Conservation (phyloP, 495 filamentous ascomycete genomes). For the Aspergillus ellipticus region DNA sequence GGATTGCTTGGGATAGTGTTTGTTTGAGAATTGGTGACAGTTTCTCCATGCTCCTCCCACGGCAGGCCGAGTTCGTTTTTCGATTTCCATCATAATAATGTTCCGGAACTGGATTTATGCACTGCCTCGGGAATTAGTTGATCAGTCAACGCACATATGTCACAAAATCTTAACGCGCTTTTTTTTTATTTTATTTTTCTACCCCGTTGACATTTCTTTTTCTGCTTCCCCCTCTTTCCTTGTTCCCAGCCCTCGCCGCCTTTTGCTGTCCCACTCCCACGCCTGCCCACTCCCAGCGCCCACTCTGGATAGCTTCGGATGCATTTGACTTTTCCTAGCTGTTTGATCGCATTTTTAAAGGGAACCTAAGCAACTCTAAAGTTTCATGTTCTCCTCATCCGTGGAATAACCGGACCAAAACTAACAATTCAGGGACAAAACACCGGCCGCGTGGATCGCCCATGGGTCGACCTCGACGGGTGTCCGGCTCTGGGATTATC, state of each 20-base stretch:
- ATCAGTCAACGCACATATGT: constrained; percentile 6
- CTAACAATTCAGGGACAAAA: constrained; percentile 10
- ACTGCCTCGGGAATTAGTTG: background rate
- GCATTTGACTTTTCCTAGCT: background rate
- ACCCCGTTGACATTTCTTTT: background rate
- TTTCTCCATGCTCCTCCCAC: background rate
- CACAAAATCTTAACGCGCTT: constrained; percentile 1
- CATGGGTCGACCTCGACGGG: constrained; percentile 13
- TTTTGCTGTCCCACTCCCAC: background rate
- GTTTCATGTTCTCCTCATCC: constrained; percentile 5
- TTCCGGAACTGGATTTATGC: background rate
- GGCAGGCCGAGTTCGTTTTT: background rate
- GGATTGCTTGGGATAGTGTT: background rate
- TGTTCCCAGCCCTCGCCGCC: background rate
- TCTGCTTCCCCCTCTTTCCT: background rate
- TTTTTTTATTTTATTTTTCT: background rate
- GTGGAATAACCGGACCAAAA: background rate
- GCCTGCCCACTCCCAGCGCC: background rate
- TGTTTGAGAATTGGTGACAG: background rate
- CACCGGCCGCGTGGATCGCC: constrained; percentile 16
- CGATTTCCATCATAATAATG: background rate
- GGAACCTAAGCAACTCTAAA: background rate
- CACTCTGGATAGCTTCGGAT: background rate
- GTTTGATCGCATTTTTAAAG: constrained; percentile 9
- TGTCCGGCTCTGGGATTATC: constrained; percentile 6